A percentile compares a stretch with the other conserved stretches of the same genome.
These are phyloP conservation scores for Yamadazyma spencermartinsiae DNA, from an alignment of 1,139 yeast species.

Conservation along the genomic window DNA sequence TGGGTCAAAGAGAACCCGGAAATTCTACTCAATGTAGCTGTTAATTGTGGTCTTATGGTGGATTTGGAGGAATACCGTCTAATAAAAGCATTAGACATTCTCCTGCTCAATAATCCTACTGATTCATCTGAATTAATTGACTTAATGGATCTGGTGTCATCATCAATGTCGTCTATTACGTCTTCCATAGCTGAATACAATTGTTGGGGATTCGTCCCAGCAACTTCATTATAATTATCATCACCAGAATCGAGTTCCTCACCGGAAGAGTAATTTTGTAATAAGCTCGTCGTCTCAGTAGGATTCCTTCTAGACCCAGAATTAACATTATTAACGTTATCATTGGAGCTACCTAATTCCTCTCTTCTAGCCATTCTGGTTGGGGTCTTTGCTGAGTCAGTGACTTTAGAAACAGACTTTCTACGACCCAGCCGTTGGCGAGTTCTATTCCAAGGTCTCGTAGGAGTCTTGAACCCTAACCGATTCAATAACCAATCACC, in stretches of 20 bases:
- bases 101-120: conserved; percentile 31
- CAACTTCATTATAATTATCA: conserved; percentile 2
- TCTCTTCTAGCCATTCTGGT: background rate
- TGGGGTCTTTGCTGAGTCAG: background rate
- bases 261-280: conserved; percentile 3
- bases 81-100: conserved; percentile 39
- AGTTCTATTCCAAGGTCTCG: conserved; percentile 14
- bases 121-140: conserved; percentile 21
- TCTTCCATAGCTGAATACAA: conserved; percentile 12
- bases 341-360: background rate
- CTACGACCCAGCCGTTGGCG: background rate
- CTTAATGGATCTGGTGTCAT: conserved; percentile 1
- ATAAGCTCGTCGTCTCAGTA: conserved; percentile 2
- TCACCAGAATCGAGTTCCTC: conserved; percentile 9
- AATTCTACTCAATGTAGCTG: conserved; percentile 14
- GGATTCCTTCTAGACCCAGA: background rate
- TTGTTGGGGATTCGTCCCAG: conserved; percentile 12
- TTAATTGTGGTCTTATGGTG: conserved; percentile 11
- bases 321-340: background rate
- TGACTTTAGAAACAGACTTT: conserved; percentile 1
- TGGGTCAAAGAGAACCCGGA: conserved; percentile 15
- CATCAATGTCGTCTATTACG: conserved; percentile 13
- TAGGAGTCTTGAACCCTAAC: conserved; percentile 28
- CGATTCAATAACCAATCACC: conserved; percentile 46
- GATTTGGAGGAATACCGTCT: conserved; percentile 41